phyloP scores from a whole-genome alignment of 768 basidiomycete species.

The Agrocybe pediades region DNA sequence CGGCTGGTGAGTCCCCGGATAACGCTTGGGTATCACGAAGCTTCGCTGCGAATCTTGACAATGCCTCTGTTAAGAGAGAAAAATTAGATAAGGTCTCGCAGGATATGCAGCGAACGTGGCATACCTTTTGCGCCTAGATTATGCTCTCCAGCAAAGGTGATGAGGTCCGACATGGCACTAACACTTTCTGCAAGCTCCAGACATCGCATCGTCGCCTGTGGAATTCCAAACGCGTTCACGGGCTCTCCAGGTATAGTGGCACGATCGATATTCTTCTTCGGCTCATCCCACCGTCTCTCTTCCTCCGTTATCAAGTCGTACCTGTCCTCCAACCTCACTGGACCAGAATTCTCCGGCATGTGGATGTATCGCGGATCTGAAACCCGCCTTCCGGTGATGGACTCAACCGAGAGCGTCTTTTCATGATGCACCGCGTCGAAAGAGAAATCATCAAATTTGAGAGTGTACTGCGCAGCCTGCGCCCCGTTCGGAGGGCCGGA shows the following conservation, averaged over 20 bases:
- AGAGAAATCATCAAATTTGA: slow-evolving; percentile 73
- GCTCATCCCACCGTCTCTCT: slow-evolving; percentile 69
- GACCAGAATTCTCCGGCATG: too few relatives aligned
- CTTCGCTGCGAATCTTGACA: slow-evolving; percentile 38
- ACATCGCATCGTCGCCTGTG: slow-evolving; percentile 88
- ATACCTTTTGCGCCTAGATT: slow-evolving; percentile 67
- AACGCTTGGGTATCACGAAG: slow-evolving; percentile 34
- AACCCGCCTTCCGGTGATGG: slow-evolving; percentile 52
- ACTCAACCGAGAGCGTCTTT: slow-evolving; percentile 71
- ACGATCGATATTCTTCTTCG: slow-evolving; percentile 55
- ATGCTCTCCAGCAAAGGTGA: slow-evolving; percentile 58
- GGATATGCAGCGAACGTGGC: slow-evolving; percentile 28
- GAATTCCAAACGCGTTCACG: slow-evolving; percentile 87
- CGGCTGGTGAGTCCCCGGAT: slow-evolving; percentile 10
- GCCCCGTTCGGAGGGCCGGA: slow-evolving; percentile 20
- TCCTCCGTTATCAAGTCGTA: slow-evolving; percentile 38
- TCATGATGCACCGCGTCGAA: slow-evolving; percentile 77
- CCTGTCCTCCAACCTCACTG: too few relatives aligned
- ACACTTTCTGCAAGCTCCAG: slow-evolving; percentile 88
- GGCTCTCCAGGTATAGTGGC: slow-evolving; percentile 80
- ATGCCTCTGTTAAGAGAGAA: slow-evolving; percentile 34
- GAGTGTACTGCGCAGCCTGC: slow-evolving; percentile 29
- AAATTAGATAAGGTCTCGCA: slow-evolving; percentile 11
- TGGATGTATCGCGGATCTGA: too few relatives aligned
- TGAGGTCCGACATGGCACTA: slow-evolving; percentile 77